Percentiles rank a stretch among this genome's conserved stretches.
Conservation (phyloP, 768 basidiomycete genomes). For the Tulasnella sp. region DNA sequence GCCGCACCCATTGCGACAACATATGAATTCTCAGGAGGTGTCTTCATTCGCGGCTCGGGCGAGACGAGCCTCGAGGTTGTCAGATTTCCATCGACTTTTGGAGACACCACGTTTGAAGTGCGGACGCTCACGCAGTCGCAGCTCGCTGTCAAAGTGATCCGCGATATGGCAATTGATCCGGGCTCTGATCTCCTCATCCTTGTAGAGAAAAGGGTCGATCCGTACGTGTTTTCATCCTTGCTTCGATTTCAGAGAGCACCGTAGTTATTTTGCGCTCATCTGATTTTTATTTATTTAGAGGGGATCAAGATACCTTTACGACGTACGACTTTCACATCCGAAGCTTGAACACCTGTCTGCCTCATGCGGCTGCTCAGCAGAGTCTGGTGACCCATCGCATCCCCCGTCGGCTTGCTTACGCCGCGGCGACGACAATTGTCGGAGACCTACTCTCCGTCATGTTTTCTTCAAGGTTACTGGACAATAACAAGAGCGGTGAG, state of each 20-base stretch:
- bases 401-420: too few species aligned
- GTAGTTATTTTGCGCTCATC: background rate
- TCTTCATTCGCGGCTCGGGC: background rate
- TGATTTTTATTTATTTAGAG: background rate
- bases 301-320: background rate
- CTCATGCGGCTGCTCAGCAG: too few species aligned
- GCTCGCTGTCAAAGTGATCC: background rate
- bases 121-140: too few species aligned
- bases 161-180: background rate
- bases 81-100: background rate
- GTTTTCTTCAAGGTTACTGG: background rate
- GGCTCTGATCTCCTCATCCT: conserved; percentile 1
- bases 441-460: background rate
- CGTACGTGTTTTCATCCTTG: background rate
- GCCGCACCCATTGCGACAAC: background rate
- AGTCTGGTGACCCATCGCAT: too few species aligned
- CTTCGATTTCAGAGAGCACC: background rate
- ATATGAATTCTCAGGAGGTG: conserved; percentile 2
- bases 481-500: background rate
- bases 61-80: background rate
- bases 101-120: background rate
- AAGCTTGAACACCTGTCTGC: too few species aligned
- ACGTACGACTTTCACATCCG: too few species aligned
- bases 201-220: background rate
- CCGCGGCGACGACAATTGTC: background rate